Evolutionary conservation across 306 rosid species (phyloP), one percentile per base, ranked within the genome.

Genomic region (Psophocarpus tetragonolobus): DNA sequence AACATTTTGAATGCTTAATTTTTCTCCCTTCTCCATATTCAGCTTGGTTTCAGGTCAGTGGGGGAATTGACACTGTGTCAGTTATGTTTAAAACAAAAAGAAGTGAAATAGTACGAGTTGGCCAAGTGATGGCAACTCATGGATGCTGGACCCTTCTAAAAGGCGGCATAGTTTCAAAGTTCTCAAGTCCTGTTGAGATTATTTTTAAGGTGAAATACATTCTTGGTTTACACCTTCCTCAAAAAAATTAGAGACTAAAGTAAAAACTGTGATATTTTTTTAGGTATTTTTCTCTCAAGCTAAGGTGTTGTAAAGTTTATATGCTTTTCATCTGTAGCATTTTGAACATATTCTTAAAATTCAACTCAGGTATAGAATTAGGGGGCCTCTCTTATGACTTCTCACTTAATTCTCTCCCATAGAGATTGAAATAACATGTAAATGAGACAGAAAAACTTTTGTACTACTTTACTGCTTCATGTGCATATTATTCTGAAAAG

Each of bases 61-160:
- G 90, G 82, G 94, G 91, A 81, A 87, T 74, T 82, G 91, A 87
- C 45, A 76, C 3, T 18, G 86, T 92, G 18, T 80, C 85, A 9
- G 91, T 81, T 58, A n/a, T 90, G 14, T 85, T 92, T 30, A 88
- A 51, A 79, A 69, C 47, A 4, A 61, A 76, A 8, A 82, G 75
- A 23, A 53, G 85, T 41, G 77, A 82, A 29, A 11, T 68, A 61
- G 58, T 81, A 20, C 61, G 53, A 56, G 91, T 86, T 54, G 97
- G 93, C 2, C 77, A 70, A 8, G 89, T 81, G 20, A 62, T 71
- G 17, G 93, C 93, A 17, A 81, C 82, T 9, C 82, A 85, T 38
- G 92, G 97, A 26, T 92, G 94, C 54, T 92, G 97, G 97, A 78
- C 78, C 42, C 73, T 90, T 57, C 84, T 92, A 29, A 92, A 88